Conservation (phyloP, 192 early-diverging fungal species). For the Dissophora globulifera region DNA sequence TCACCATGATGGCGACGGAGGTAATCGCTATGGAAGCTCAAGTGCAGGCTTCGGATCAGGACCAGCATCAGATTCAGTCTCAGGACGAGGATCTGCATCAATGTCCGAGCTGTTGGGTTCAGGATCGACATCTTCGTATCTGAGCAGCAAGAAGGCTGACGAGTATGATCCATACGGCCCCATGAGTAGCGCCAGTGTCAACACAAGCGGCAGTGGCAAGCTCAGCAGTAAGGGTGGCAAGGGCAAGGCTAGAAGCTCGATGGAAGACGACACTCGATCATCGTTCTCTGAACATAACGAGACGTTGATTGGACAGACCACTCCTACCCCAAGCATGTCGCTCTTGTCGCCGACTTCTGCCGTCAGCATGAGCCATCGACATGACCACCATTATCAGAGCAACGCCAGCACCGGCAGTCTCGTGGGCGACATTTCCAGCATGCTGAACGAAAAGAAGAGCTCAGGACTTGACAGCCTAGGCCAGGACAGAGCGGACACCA, state of each 20-base stretch:
- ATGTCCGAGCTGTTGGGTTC: background rate
- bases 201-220: background rate
- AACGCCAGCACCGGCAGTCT: slow-evolving; percentile 16
- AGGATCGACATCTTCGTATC: slow-evolving; percentile 9
- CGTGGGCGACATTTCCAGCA: slow-evolving; percentile 31
- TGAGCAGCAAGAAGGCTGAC: slow-evolving; percentile 28
- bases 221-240: too few relatives aligned
- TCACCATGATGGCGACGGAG: background rate
- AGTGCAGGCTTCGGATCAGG: too few relatives aligned
- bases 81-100: too few relatives aligned
- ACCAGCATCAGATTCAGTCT: too few relatives aligned
- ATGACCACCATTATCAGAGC: slow-evolving; percentile 14
- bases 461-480: background rate
- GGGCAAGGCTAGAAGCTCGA: slow-evolving; percentile 26
- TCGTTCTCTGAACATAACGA: slow-evolving; percentile 3
- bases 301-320: slow-evolving; percentile 13
- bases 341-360: slow-evolving; percentile 17
- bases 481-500: slow-evolving; percentile 5
- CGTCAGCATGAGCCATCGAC: slow-evolving; percentile 41
- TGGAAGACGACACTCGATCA: slow-evolving; percentile 1
- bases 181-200: slow-evolving; percentile 7
- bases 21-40: background rate
- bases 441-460: slow-evolving; percentile 37
- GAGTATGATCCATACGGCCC: slow-evolving; percentile 45
- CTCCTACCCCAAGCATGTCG: slow-evolving; percentile 13